These are phyloP conservation scores for Tuber brumale DNA, from an alignment of 495 filamentous ascomycete genomes.

Conservation along the genomic window DNA sequence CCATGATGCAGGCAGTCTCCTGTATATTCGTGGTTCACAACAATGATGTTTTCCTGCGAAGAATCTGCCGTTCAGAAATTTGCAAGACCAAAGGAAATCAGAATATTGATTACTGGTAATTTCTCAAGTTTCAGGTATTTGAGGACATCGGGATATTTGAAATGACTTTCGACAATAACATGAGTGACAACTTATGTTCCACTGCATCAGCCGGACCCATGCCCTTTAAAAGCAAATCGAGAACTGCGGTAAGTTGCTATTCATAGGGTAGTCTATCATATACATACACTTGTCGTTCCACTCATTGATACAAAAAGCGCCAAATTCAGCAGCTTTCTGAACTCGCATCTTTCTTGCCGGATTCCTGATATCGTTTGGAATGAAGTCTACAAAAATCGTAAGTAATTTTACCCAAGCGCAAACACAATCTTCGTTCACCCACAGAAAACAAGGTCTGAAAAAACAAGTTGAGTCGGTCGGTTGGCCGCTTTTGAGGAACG, in stretches of 20 bases:
- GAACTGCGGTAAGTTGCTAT: not conserved
- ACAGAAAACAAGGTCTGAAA: conserved; percentile 30
- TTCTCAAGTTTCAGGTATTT: conserved; percentile 50
- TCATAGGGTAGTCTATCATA: conserved; percentile 4
- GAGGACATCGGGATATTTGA: conserved; percentile 62
- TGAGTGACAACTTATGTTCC: conserved; percentile 52
- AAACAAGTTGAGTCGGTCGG: conserved; percentile 7
- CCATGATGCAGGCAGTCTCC: conserved; percentile 66
- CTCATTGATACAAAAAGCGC: conserved; percentile 58
- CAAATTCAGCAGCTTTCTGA: conserved; percentile 65
- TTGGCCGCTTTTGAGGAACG: conserved; percentile 8
- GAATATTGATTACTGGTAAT: conserved; percentile 46
- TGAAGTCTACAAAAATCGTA: conserved; percentile 52
- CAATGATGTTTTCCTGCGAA: conserved; percentile 46
- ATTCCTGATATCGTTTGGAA: conserved; percentile 70
- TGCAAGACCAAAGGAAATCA: conserved; percentile 34
- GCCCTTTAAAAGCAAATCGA: conserved; percentile 18
- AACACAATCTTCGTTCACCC: not conserved
- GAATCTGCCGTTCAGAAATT: not conserved
- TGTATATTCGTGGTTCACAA: conserved; percentile 75
- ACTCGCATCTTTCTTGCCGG: conserved; percentile 63
- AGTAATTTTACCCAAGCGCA: not conserved
- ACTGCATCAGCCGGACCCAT: conserved; percentile 10
- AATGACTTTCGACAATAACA: conserved; percentile 67
- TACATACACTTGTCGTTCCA: conserved; percentile 48